phyloP scores from a whole-genome alignment of 2,329 filamentous ascomycete genomes.

The Paecilomyces sp. region DNA sequence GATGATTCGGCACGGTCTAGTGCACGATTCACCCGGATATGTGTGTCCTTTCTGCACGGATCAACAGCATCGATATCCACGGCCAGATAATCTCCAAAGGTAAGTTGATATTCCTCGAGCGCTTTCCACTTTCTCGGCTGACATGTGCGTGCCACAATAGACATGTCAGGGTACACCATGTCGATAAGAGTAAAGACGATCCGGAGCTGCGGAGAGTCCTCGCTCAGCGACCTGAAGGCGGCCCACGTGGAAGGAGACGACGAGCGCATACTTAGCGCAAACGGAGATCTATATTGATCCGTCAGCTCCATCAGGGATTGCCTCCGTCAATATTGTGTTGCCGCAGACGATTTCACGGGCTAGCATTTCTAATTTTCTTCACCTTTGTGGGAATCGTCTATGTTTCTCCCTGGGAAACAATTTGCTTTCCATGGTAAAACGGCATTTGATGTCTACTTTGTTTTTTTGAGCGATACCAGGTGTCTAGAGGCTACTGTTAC shows the following conservation, averaged over 20 bases:
- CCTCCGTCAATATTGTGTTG: not conserved
- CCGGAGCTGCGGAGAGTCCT: conserved; percentile 73
- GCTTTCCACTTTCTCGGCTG: not conserved
- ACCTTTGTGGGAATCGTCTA: not conserved
- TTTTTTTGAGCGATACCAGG: not conserved
- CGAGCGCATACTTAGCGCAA: conserved; percentile 33
- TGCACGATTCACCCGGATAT: conserved; percentile 91
- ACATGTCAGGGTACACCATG: conserved; percentile 87
- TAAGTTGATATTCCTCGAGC: conserved; percentile 34
- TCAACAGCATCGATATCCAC: conserved; percentile 85
- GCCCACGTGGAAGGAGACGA: conserved; percentile 69
- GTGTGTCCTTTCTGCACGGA: conserved; percentile 95
- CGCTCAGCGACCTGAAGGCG: conserved; percentile 76
- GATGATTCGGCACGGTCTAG: conserved; percentile 72
- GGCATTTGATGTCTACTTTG: not conserved
- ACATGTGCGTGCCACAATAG: conserved; percentile 40
- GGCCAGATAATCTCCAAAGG: conserved; percentile 94
- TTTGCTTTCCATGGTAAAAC: not conserved
- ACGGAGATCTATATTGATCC: not conserved
- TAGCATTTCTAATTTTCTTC: not conserved
- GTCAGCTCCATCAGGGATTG: not conserved
- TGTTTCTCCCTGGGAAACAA: not conserved
- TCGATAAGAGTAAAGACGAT: conserved; percentile 85
- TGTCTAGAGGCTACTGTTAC: not conserved
- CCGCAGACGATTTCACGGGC: not conserved